phyloP scores from a whole-genome alignment of 257 asterid species.

The Solanum appendiculatum region DNA sequence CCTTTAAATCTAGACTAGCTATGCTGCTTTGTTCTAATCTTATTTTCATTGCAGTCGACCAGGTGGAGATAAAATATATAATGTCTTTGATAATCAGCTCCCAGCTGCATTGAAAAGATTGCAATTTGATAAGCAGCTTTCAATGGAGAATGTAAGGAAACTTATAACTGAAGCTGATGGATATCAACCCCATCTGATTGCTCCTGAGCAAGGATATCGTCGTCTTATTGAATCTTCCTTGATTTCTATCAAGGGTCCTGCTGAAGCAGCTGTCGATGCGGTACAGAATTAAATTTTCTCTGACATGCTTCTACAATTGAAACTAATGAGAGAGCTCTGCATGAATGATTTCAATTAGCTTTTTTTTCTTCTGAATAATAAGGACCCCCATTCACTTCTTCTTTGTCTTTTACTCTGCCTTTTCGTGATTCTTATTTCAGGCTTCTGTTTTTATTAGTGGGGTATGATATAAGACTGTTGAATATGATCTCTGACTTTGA shows the following conservation, averaged over 20 bases:
- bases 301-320: not conserved
- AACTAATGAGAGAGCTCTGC: not conserved
- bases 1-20: not conserved
- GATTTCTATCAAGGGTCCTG: constrained; percentile 87
- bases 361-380: not conserved
- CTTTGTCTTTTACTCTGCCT: not conserved
- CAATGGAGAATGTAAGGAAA: constrained; percentile 98
- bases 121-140: constrained; percentile 96
- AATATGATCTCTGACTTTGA: not conserved
- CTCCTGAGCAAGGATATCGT: constrained; percentile 99
- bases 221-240: constrained; percentile 93
- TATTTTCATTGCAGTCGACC: constrained; percentile 65
- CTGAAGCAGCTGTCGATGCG: constrained; percentile 96
- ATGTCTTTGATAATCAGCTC: constrained; percentile 85
- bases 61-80: constrained; percentile 94
- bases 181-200: constrained; percentile 97
- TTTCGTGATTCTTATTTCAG: not conserved
- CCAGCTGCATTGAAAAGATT: constrained; percentile 96
- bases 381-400: not conserved
- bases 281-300: constrained; percentile 23
- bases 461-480: not conserved
- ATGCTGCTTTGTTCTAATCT: constrained; percentile 1
- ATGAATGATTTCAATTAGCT: not conserved
- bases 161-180: constrained; percentile 98
- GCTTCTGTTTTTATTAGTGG: not conserved